Percentiles rank a stretch among this genome's conserved stretches.
Conservation (phyloP, 805 yeast species). For the Priceomyces fermenticarens region DNA sequence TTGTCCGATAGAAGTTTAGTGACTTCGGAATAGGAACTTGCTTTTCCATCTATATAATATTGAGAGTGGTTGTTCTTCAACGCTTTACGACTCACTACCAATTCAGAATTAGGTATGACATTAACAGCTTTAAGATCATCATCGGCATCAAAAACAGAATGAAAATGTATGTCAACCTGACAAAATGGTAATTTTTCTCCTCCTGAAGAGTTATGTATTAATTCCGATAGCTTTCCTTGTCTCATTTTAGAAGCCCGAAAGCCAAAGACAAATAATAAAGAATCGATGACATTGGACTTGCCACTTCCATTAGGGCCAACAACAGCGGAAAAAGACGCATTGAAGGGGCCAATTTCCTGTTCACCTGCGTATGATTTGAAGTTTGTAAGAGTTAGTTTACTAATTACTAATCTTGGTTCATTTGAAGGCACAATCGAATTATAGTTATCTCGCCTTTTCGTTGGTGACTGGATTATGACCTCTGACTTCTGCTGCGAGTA, state of each 20-base stretch:
- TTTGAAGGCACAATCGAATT: slow-evolving; percentile 10
- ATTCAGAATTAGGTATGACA: slow-evolving; percentile 47
- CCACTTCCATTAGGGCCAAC: slow-evolving; percentile 99
- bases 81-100: slow-evolving; percentile 81
- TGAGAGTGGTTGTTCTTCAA: slow-evolving; percentile 71
- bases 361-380: slow-evolving; percentile 95
- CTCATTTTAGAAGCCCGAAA: slow-evolving; percentile 96
- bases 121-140: slow-evolving; percentile 26
- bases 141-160: slow-evolving; percentile 63
- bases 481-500: slow-evolving; percentile 28
- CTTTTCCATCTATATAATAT: slow-evolving; percentile 68
- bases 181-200: slow-evolving; percentile 61
- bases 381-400: slow-evolving; percentile 69
- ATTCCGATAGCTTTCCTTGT: slow-evolving; percentile 86
- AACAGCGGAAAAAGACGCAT: slow-evolving; percentile 90
- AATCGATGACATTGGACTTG: slow-evolving; percentile 95
- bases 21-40: slow-evolving; percentile 75
- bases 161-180: slow-evolving; percentile 87
- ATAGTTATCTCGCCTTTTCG: slow-evolving; percentile 21
- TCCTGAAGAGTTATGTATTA: slow-evolving; percentile 86
- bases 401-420: slow-evolving; percentile 68
- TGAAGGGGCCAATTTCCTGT: slow-evolving; percentile 93
- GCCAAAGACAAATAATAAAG: slow-evolving; percentile 94
- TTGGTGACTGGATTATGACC: slow-evolving; percentile 23
- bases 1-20: slow-evolving; percentile 68